Percentiles rank a stretch among this genome's conserved stretches.
Conservation (phyloP, 805 yeast genomes). For the Ogataea methanolica region DNA sequence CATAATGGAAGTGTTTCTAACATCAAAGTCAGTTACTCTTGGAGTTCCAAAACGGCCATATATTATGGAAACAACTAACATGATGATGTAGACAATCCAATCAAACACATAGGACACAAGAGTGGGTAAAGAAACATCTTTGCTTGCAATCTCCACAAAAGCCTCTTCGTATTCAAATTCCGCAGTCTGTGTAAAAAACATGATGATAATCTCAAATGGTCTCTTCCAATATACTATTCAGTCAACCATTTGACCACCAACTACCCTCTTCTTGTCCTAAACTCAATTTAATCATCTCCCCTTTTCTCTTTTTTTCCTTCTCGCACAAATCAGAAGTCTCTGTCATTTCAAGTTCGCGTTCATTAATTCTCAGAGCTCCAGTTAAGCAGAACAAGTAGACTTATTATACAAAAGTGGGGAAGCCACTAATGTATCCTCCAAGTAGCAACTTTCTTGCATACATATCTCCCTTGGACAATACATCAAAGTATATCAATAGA, state of each 20-base stretch:
- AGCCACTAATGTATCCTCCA: neutral
- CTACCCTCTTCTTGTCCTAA: too few relatives aligned
- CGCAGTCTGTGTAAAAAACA: constrained; percentile 16
- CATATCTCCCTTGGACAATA: too few relatives aligned
- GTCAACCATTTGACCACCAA: too few relatives aligned
- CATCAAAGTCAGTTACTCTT: constrained; percentile 36
- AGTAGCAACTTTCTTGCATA: too few relatives aligned
- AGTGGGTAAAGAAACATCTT: constrained; percentile 26
- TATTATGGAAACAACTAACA: constrained; percentile 22
- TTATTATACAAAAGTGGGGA: constrained; percentile 2
- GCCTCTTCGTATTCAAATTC: constrained; percentile 23
- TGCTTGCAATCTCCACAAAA: constrained; percentile 20
- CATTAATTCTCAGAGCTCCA: too few relatives aligned
- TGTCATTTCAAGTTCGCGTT: too few relatives aligned
- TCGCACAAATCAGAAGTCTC: too few relatives aligned
- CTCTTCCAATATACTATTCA: too few relatives aligned
- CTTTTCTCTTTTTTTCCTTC: too few relatives aligned
- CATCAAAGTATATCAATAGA: too few relatives aligned
- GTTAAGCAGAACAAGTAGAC: too few relatives aligned
- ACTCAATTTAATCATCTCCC: too few relatives aligned
- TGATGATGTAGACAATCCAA: constrained; percentile 25
- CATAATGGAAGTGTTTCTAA: constrained; percentile 30
- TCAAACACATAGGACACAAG: constrained; percentile 28
- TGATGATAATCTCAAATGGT: neutral
- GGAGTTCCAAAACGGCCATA: constrained; percentile 35